Base-by-base conservation (phyloP, 1,284 basidiomycete species). In the Pseudozyma hubeiensis region DNA sequence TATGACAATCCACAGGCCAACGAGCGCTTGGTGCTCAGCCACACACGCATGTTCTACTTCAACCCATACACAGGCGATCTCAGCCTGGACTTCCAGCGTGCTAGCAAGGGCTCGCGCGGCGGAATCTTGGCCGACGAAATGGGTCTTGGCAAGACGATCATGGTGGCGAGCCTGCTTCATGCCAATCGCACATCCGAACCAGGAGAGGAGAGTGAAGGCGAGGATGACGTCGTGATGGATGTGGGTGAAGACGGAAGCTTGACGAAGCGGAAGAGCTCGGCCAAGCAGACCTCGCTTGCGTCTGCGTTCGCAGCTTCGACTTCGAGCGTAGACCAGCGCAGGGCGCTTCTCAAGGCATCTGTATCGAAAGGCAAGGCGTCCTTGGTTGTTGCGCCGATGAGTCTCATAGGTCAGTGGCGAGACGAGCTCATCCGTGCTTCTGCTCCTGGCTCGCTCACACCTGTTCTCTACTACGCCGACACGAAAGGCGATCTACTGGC, bases 91-190 rank as follows among this genome's bases (percentile, higher is more conserved):
- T 95, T 97, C 73, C 96, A 95, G 0, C 90, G 88, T 72, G 90
- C 92, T 0, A 91, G 94, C 78, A 88, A 89, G 49, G 90, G 89
- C 63, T 91, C 92, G 53, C 89, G 89, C 75, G 95, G 95, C 29
- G 93, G 93, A 0, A 93, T 96, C 75, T 86, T 95, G 34, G 93
- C 93, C 89, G 93, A 86, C 84, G 92, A 89, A 29, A 81, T 80
- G 90, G 90, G 95, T 9, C 93, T 98, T 90, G 96, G 96, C 5
- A 99, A 99, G 86, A 97, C 96, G 1, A 94, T 96, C 80, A 96
- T 97, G 93, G 86, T 97, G 53, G 92, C 94, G 1, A 90, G 93
- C 11, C 88, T 98, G 40, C 91, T 98, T 30, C 94, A 97, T 76
- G 90, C 90, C 11, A 93, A 91, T 37, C 80, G 79, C 6, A 53